These are phyloP conservation scores for Marasmius tenuissimus DNA, from an alignment of 1,284 basidiomycete genomes.

Conservation along the genomic window DNA sequence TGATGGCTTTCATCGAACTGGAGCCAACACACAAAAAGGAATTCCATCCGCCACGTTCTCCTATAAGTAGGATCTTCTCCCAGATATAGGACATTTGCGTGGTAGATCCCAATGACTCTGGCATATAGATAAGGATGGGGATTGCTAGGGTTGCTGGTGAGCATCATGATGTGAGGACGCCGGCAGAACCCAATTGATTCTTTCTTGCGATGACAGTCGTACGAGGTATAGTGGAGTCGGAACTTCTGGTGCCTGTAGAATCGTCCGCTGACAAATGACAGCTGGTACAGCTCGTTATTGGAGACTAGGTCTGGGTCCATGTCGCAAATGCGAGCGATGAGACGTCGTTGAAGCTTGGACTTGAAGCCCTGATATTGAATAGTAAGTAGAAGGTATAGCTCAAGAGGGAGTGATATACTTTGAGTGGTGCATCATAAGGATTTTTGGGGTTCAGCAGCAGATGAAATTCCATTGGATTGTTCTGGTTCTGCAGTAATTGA, in stretches of 20 bases:
- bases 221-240: slow-evolving; percentile 22
- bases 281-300: neutral
- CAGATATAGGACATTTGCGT: slow-evolving; percentile 22
- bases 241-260: slow-evolving; percentile 18
- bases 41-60: no score
- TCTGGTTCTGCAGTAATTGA: slow-evolving; percentile 14
- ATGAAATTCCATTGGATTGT: no score
- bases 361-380: no score
- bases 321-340: neutral
- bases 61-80: no score
- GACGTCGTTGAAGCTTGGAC: slow-evolving; percentile 2
- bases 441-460: no score
- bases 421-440: no score
- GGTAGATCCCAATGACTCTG: slow-evolving; percentile 32
- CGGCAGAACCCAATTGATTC: slow-evolving; percentile 22
- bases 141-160: neutral
- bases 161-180: slow-evolving; percentile 21
- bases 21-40: no score
- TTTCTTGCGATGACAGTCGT: slow-evolving; percentile 21
- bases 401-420: no score
- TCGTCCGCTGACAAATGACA: slow-evolving; percentile 12
- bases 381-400: no score
- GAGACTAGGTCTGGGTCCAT: neutral
- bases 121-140: slow-evolving; percentile 34
- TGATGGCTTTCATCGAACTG: neutral